phyloP scores from a whole-genome alignment of 148 eudicot species.

The Rhododendron simsii region DNA sequence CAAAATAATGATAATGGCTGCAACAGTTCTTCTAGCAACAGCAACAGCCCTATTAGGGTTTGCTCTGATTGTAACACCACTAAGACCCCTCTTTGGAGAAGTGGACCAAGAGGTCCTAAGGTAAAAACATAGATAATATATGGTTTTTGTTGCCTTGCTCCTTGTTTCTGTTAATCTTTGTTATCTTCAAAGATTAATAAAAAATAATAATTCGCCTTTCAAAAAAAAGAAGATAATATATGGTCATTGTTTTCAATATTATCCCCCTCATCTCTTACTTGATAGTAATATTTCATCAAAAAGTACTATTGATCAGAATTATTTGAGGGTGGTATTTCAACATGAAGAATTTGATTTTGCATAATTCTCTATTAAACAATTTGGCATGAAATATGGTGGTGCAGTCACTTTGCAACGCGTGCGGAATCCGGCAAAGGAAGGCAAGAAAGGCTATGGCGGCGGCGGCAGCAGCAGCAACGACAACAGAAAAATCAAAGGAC shows the following conservation, averaged over 20 bases:
- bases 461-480: conserved; percentile 27
- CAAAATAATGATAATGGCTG: conserved; percentile 15
- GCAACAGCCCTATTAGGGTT: conserved; percentile 48
- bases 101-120: conserved; percentile 92
- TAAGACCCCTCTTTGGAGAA: conserved; percentile 88
- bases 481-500: conserved; percentile 11
- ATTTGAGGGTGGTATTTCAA: background rate
- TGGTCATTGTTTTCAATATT: background rate
- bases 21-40: conserved; percentile 26
- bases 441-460: conserved; percentile 73
- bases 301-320: too few relatives aligned
- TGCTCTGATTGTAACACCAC: conserved; percentile 78
- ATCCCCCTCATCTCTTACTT: background rate
- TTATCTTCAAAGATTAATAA: too few relatives aligned
- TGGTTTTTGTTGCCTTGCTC: background rate
- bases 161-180: too few relatives aligned
- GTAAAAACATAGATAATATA: conserved; percentile 16
- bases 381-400: background rate
- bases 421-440: conserved; percentile 79
- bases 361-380: background rate
- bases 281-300: background rate
- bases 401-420: conserved; percentile 84
- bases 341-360: background rate
- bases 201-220: too few relatives aligned
- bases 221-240: too few relatives aligned